Conservation (phyloP, 352 stramenopile species). For the Globisporangium rhizosaccharum region DNA sequence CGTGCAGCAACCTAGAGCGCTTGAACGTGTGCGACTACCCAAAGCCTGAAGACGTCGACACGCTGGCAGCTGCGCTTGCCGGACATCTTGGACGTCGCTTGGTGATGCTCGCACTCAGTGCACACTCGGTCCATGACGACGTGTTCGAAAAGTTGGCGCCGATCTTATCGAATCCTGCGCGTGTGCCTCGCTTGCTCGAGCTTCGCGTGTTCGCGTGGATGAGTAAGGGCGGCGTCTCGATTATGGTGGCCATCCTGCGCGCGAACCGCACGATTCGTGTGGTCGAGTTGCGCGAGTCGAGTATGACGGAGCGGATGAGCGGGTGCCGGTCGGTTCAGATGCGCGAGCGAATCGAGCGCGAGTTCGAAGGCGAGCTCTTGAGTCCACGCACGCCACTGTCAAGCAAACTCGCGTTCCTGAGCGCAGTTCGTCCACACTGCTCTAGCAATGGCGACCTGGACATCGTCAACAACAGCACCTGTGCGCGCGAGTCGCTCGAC, state of each 20-base stretch:
- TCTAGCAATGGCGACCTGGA: neutral
- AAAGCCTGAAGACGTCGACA: neutral
- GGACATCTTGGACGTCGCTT: neutral
- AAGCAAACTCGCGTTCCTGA: neutral
- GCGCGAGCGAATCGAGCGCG: neutral
- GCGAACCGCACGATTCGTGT: neutral
- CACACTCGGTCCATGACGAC: neutral
- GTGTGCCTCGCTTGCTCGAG: neutral
- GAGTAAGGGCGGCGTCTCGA: neutral
- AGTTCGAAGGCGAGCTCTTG: neutral
- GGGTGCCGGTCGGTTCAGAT: neutral
- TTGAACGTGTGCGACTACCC: neutral
- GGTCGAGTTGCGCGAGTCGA: neutral
- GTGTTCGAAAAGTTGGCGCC: neutral
- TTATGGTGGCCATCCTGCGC: neutral
- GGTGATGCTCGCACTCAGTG: neutral
- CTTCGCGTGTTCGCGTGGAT: neutral
- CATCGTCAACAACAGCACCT: neutral
- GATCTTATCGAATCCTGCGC: neutral
- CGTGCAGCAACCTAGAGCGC: neutral
- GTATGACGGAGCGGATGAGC: neutral
- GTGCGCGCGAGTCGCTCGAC: neutral
- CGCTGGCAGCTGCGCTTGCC: neutral
- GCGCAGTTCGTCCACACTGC: neutral
- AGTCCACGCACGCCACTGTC: neutral